phyloP scores from a whole-genome alignment of 768 basidiomycete genomes.

The Scleroderma citrinum region DNA sequence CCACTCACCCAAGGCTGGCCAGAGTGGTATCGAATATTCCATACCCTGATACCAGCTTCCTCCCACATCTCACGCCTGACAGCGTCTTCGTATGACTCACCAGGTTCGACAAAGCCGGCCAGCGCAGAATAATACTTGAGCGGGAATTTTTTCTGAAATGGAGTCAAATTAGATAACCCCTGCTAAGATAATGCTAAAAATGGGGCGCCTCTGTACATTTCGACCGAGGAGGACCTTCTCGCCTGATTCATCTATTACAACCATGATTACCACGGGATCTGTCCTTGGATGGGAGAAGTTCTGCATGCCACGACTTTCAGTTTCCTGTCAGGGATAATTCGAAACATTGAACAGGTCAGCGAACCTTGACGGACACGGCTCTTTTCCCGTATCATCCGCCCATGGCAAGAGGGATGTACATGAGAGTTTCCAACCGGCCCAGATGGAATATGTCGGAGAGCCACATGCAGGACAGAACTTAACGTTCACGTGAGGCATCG shows the following conservation, averaged over 20 bases:
- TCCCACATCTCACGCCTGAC: slow-evolving; percentile 93
- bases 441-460: slow-evolving; percentile 70
- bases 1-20: slow-evolving; percentile 75
- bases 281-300: slow-evolving; percentile 83
- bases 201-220: slow-evolving; percentile 46
- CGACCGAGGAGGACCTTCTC: slow-evolving; percentile 85
- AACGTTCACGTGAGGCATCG: not conserved
- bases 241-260: slow-evolving; percentile 70
- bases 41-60: slow-evolving; percentile 87
- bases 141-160: slow-evolving; percentile 55
- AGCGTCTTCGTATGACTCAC: slow-evolving; percentile 91
- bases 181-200: not conserved
- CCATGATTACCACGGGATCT: slow-evolving; percentile 89
- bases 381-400: slow-evolving; percentile 54
- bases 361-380: slow-evolving; percentile 70
- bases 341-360: slow-evolving; percentile 17
- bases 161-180: not conserved
- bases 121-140: slow-evolving; percentile 79
- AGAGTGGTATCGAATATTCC: slow-evolving; percentile 80
- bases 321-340: slow-evolving; percentile 10
- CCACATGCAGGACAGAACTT: slow-evolving; percentile 92
- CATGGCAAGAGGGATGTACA: slow-evolving; percentile 76
- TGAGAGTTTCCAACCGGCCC: slow-evolving; percentile 94
- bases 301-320: slow-evolving; percentile 68
- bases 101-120: slow-evolving; percentile 93